Conservation (phyloP, 805 yeast species). For the Yamadazyma scolyti region DNA sequence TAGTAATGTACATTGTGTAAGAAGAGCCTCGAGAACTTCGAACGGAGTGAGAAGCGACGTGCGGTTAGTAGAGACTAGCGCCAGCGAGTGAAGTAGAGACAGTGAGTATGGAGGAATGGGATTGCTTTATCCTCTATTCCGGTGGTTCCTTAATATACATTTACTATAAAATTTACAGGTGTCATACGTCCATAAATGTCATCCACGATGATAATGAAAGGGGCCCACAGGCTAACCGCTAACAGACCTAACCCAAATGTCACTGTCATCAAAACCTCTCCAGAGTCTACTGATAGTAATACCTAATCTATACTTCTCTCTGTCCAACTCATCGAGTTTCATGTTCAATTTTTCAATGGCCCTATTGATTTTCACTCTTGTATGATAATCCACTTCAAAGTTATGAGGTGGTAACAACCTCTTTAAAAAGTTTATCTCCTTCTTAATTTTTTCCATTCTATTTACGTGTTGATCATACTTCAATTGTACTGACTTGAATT, state of each 20-base stretch:
- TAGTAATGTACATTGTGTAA: too few relatives aligned
- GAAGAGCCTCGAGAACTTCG: too few relatives aligned
- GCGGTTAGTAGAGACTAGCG: too few relatives aligned
- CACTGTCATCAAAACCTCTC: conserved; percentile 40
- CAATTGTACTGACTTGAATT: conserved; percentile 22
- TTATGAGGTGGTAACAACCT: conserved; percentile 41
- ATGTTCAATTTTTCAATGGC: conserved; percentile 37
- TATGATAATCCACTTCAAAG: conserved; percentile 40
- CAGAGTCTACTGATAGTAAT: conserved; percentile 40
- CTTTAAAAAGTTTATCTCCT: conserved; percentile 35
- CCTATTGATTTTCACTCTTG: conserved; percentile 34
- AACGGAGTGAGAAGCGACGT: too few relatives aligned
- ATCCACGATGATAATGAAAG: too few relatives aligned
- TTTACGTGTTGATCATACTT: conserved; percentile 31
- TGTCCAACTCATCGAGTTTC: conserved; percentile 40
- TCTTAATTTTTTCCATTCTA: conserved; percentile 33
- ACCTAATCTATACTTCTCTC: conserved; percentile 39
- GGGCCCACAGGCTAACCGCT: conserved; percentile 1
- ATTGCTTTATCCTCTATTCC: too few relatives aligned
- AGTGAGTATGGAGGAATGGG: too few relatives aligned
- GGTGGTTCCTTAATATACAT: too few relatives aligned
- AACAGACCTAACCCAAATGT: conserved; percentile 36
- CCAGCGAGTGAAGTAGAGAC: too few relatives aligned
- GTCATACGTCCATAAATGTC: too few relatives aligned
- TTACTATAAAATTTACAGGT: too few relatives aligned